These are phyloP conservation scores for Pseudogymnoascus sp. DNA, from an alignment of 2,329 filamentous ascomycete species.

Conservation along the genomic window DNA sequence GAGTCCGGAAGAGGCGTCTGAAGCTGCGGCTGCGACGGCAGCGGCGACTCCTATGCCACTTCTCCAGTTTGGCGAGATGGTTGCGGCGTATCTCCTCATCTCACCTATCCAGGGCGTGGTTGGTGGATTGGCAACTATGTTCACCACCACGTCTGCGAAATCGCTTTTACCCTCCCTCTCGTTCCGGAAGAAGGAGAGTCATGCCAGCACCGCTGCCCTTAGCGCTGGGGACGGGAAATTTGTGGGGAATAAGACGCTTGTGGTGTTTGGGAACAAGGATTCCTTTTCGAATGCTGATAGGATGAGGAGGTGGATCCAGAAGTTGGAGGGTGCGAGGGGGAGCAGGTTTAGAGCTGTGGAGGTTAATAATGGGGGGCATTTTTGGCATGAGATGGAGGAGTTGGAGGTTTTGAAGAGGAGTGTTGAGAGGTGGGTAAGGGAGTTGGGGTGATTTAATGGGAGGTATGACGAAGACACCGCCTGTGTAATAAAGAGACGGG, in stretches of 20 bases:
- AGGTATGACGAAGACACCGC: not conserved
- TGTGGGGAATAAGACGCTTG: slow-evolving; percentile 54
- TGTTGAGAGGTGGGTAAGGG: not conserved
- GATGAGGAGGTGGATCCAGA: slow-evolving; percentile 59
- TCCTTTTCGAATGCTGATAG: slow-evolving; percentile 62
- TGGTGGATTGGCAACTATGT: slow-evolving; percentile 55
- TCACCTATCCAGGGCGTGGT: slow-evolving; percentile 60
- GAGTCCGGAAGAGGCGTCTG: slow-evolving; percentile 1
- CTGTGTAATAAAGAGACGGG: not conserved
- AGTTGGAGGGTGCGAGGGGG: slow-evolving; percentile 35
- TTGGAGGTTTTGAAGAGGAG: not conserved
- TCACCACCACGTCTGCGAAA: slow-evolving; percentile 19
- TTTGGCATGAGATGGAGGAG: slow-evolving; percentile 37
- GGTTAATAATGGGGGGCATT: slow-evolving; percentile 46
- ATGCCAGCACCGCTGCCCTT: slow-evolving; percentile 26
- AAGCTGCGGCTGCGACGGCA: not conserved
- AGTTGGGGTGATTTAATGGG: slow-evolving; percentile 3
- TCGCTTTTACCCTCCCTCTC: slow-evolving; percentile 23
- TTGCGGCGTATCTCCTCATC: slow-evolving; percentile 57
- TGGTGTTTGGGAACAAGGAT: slow-evolving; percentile 70
- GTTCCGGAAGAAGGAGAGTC: slow-evolving; percentile 19
- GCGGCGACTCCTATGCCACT: slow-evolving; percentile 14
- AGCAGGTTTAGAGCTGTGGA: slow-evolving; percentile 37
- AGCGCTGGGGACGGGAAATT: slow-evolving; percentile 46
- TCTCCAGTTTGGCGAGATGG: slow-evolving; percentile 20